Conservation (phyloP, 179 eudicot genomes). For the Dionaea muscipula region DNA sequence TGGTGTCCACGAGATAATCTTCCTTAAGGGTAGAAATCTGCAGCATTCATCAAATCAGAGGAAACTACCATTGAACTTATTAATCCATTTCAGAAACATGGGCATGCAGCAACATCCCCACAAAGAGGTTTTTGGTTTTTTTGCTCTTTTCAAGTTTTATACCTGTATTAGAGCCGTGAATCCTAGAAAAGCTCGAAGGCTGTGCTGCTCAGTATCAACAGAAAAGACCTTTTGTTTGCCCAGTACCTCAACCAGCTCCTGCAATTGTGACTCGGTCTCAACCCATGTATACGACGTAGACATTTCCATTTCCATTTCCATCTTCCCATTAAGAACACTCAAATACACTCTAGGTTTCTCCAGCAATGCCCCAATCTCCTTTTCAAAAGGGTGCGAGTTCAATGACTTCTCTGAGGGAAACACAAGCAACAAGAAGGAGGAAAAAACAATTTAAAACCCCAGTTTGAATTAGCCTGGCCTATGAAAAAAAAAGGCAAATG, state of each 20-base stretch:
- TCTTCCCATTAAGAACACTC: slow-evolving; percentile 22
- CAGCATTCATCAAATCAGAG: not conserved
- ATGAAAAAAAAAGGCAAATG: not conserved
- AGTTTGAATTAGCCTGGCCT: not conserved
- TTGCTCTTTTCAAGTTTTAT: no score
- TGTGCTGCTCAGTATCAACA: slow-evolving; percentile 95
- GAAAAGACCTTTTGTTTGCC: slow-evolving; percentile 55
- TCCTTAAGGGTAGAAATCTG: slow-evolving; percentile 67
- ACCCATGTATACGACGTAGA: slow-evolving; percentile 52
- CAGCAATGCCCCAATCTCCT: slow-evolving; percentile 42
- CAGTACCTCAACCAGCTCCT: slow-evolving; percentile 49
- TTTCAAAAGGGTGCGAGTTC: slow-evolving; percentile 56
- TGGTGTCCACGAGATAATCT: slow-evolving; percentile 80
- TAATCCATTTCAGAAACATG: not conserved
- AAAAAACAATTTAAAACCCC: not conserved
- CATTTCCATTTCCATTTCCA: slow-evolving; percentile 26
- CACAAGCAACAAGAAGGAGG: slow-evolving; percentile 8
- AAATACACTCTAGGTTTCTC: slow-evolving; percentile 28
- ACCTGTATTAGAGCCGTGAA: slow-evolving; percentile 93
- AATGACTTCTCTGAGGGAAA: slow-evolving; percentile 22
- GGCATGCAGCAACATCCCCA: not conserved
- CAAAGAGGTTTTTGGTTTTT: not conserved
- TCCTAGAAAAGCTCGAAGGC: slow-evolving; percentile 78
- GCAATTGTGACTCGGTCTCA: slow-evolving; percentile 55
- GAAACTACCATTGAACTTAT: not conserved